Conservation (phyloP, 1,139 yeast genomes). For the Magnusiomyces magnusii region DNA sequence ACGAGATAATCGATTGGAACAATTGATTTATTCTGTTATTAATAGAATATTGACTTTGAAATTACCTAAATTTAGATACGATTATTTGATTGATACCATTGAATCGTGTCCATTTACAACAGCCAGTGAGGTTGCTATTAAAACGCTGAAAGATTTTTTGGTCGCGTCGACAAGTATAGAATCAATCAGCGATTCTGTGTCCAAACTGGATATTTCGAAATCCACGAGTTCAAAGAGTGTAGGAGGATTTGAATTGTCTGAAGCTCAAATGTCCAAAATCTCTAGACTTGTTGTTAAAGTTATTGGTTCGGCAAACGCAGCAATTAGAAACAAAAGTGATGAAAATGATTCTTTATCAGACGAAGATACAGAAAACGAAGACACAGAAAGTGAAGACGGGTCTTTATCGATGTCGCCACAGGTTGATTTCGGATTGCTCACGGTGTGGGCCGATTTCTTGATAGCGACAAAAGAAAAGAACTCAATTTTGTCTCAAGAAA, state of each 20-base stretch:
- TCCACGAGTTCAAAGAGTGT: too few species aligned
- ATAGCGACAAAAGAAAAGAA: background rate
- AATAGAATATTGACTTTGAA: conserved; percentile 42
- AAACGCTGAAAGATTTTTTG: conserved; percentile 56
- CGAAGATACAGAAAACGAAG: background rate
- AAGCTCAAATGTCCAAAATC: background rate
- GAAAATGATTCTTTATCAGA: background rate
- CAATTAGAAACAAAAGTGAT: background rate
- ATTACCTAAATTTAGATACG: conserved; percentile 50
- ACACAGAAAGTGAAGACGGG: background rate
- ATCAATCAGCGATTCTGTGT: background rate
- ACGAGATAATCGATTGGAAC: conserved; percentile 23
- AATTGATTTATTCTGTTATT: conserved; percentile 29
- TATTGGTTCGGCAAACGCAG: background rate
- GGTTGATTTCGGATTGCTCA: conserved; percentile 6
- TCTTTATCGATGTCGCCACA: background rate
- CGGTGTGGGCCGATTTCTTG: conserved; percentile 14
- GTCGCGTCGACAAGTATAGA: conserved; percentile 7
- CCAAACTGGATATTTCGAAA: background rate
- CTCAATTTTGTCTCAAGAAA: background rate
- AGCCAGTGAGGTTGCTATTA: conserved; percentile 51
- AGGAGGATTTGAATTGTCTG: background rate
- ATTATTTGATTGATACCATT: conserved; percentile 58
- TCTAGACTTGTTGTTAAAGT: background rate
- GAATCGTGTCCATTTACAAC: conserved; percentile 59